A percentile compares a stretch with the other conserved stretches of the same genome.
phyloP scores from a whole-genome alignment of 768 basidiomycete genomes.

The Lentinula edodes region DNA sequence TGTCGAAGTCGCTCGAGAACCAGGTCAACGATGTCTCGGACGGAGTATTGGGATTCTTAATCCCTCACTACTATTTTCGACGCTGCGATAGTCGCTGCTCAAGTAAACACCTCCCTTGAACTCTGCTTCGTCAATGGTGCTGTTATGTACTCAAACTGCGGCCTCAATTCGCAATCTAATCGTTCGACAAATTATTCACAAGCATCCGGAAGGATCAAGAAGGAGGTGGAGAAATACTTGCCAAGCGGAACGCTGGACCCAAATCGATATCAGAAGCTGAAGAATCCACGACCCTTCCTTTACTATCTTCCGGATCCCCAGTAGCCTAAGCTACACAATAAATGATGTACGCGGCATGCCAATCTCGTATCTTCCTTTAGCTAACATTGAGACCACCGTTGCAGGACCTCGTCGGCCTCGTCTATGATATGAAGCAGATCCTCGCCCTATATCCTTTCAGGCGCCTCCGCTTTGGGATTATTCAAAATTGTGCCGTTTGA shows the following conservation, averaged over 20 bases:
- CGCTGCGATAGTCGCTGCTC: not conserved
- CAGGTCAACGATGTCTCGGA: not conserved
- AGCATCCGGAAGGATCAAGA: not conserved
- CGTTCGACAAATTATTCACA: not conserved
- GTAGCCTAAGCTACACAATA: not conserved
- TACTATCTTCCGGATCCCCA: not conserved
- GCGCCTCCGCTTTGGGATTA: not conserved
- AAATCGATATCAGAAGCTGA: too few relatives aligned
- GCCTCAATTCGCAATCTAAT: not conserved
- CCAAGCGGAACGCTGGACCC: too few relatives aligned
- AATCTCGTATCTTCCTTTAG: too few relatives aligned
- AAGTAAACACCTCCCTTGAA: not conserved
- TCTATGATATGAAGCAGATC: not conserved
- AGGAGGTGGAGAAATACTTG: not conserved
- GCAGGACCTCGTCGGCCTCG: not conserved
- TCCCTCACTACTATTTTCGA: not conserved
- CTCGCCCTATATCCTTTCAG: not conserved
- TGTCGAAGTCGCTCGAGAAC: too few relatives aligned
- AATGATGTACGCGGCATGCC: not conserved
- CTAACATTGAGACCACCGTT: not conserved
- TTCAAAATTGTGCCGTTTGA: not conserved
- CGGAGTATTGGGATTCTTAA: not conserved
- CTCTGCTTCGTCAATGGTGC: not conserved
- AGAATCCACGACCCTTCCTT: too few relatives aligned
- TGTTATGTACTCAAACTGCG: not conserved